Evolutionary conservation across 805 yeast species (phyloP), one percentile per base, ranked within the genome.

Genomic region (Zygosaccharomyces lentus): DNA sequence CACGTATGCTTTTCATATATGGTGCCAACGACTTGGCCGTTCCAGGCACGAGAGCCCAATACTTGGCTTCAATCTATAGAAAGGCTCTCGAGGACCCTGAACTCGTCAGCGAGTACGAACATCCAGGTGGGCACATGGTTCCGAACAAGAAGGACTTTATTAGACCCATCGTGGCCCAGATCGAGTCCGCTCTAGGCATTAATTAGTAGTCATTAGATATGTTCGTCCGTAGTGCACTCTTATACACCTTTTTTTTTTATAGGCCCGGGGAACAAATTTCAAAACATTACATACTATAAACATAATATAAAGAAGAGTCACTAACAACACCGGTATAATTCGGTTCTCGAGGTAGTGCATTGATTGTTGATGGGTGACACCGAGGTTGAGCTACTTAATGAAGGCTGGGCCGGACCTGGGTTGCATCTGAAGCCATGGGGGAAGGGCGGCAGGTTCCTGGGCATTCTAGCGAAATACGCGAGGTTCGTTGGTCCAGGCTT

Each of bases 91-190:
- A 68, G 16, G 62, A 65, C 24, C 58, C 61, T 4, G 68, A 63
- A 9, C 60, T 65, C 19, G 69, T 85, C 5, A 71, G 66, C 4
- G 58, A 70, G 10, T 68, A 84, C 48, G 83, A 78, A 52, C 99
- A 91, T 59, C 97, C 97, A 8, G 98, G 99, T 50, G 97, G 98
- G 1, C 99, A 91, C 62, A 89, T 85, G 69, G 96, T 91, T 38
- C 99, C 98, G 24, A 88, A 87, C 66, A 83, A 89, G 41, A 86
- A 85, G 64, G 78, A 75, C 46, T 64, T 72, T 56, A 57, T 70
- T 42, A 68, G 66, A 51, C 74, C 75, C 1, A 56, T 71, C 9
- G 74, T 71, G 12, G 74, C 69, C 34, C 67, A 62, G 37, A 67
- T 71, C 42, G 51, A 50, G 29, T 39, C 54, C 9, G 55, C 66